Percentiles rank a stretch among this genome's conserved stretches.
Conservation (phyloP, 2,329 filamentous ascomycete species). For the Zelopaecilomyces penicillatus region DNA sequence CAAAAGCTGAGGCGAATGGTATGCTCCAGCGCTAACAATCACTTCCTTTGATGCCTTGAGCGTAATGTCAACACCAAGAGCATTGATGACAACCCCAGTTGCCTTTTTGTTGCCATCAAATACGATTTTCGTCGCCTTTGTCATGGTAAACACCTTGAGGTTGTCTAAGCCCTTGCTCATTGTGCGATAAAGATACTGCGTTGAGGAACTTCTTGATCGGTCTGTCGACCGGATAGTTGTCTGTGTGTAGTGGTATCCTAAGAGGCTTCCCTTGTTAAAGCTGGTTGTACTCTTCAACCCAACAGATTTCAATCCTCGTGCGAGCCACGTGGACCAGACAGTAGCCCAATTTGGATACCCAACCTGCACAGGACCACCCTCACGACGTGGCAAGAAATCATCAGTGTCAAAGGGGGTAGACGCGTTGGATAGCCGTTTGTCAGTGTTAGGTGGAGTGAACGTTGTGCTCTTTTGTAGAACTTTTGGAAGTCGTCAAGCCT, state of each 20-base stretch:
- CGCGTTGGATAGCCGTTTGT: constrained; percentile 9
- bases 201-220: not conserved
- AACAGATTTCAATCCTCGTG: not conserved
- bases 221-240: not conserved
- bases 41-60: constrained; percentile 9
- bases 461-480: no score
- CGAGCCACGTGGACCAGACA: not conserved
- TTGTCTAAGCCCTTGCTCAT: not conserved
- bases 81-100: not conserved
- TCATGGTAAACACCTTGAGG: not conserved
- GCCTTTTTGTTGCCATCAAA: not conserved
- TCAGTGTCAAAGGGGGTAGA: constrained; percentile 22
- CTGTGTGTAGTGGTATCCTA: not conserved
- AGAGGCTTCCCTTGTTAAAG: not conserved
- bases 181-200: not conserved
- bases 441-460: no score
- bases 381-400: not conserved
- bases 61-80: not conserved
- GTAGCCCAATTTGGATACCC: not conserved
- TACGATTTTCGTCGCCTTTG: not conserved
- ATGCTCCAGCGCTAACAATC: constrained; percentile 32
- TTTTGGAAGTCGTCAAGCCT: no score
- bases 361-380: not conserved
- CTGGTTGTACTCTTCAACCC: not conserved
- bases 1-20: constrained; percentile 44